Evolutionary conservation across 257 asterid species (phyloP).

Genomic region (Catharanthus roseus): DNA sequence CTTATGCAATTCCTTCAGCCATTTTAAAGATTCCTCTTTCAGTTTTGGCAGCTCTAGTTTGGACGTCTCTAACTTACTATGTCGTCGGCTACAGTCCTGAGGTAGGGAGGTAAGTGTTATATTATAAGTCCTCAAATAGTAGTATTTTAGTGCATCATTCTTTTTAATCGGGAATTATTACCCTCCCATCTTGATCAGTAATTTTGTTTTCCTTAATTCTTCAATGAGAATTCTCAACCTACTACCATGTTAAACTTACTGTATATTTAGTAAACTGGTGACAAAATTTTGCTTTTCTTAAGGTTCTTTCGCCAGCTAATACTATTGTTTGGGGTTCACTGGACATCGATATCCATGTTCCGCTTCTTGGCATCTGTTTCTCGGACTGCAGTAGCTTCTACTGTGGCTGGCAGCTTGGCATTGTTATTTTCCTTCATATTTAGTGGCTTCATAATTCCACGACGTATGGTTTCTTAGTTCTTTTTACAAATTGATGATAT

Average conservation of each 20-base stretch:
- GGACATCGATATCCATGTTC: constrained; percentile 49
- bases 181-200: background rate
- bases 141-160: background rate
- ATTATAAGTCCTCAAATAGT: background rate
- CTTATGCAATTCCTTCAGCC: constrained; percentile 42
- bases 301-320: constrained; percentile 59
- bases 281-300: constrained; percentile 8
- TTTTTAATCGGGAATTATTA: background rate
- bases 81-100: constrained; percentile 49
- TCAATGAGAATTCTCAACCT: constrained; percentile 5
- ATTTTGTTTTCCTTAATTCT: background rate
- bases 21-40: constrained; percentile 53
- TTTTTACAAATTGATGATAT: background rate
- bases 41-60: constrained; percentile 37
- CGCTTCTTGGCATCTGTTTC: constrained; percentile 56
- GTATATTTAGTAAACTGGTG: background rate
- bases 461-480: constrained; percentile 30
- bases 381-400: constrained; percentile 43
- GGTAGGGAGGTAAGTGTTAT: constrained; percentile 49
- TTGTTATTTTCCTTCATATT: constrained; percentile 33
- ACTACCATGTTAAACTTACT: background rate
- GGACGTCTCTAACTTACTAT: constrained; percentile 55
- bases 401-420: constrained; percentile 41
- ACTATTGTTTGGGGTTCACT: constrained; percentile 43
- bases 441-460: constrained; percentile 61